Evolutionary conservation across 2,329 filamentous ascomycete genomes (phyloP).

Genomic region (Phoma sp.): DNA sequence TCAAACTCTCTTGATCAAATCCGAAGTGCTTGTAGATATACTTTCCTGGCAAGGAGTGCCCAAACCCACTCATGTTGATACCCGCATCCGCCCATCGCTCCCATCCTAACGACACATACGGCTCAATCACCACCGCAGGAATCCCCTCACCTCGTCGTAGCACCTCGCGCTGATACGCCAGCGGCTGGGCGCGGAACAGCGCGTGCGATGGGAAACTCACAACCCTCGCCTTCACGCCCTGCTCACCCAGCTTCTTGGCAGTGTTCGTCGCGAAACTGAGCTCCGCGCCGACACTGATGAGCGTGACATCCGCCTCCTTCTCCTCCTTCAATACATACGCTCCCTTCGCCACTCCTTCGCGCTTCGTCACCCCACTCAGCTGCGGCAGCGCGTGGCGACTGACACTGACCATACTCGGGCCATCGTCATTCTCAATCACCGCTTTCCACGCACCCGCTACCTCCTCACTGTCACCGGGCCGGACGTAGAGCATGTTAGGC

Average conservation of each 20-base stretch:
- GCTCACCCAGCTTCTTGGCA: conserved; percentile 38
- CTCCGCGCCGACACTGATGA: conserved; percentile 56
- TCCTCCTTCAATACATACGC: conserved; percentile 57
- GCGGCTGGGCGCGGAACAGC: conserved; percentile 55
- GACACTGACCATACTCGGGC: conserved; percentile 57
- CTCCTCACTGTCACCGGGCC: conserved; percentile 65
- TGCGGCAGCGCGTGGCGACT: conserved; percentile 53
- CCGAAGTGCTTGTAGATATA: conserved; percentile 63
- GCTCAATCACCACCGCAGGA: conserved; percentile 65
- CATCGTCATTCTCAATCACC: conserved; percentile 51
- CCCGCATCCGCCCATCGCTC: conserved; percentile 66
- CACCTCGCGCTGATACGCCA: conserved; percentile 55
- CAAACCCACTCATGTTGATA: conserved; percentile 60
- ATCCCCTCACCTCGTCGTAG: conserved; percentile 49
- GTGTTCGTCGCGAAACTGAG: conserved; percentile 52
- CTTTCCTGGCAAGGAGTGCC: conserved; percentile 61
- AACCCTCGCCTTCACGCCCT: conserved; percentile 53
- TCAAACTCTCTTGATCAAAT: conserved; percentile 55
- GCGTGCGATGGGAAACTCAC: conserved; percentile 59
- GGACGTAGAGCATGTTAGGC: conserved; percentile 67
- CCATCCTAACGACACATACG: conserved; percentile 64
- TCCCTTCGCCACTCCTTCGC: conserved; percentile 52
- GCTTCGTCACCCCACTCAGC: conserved; percentile 44
- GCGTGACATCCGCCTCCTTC: conserved; percentile 51
- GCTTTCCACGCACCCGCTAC: conserved; percentile 59